phyloP scores from a whole-genome alignment of 2,329 filamentous ascomycete genomes.

The Colletotrichum paranaense region DNA sequence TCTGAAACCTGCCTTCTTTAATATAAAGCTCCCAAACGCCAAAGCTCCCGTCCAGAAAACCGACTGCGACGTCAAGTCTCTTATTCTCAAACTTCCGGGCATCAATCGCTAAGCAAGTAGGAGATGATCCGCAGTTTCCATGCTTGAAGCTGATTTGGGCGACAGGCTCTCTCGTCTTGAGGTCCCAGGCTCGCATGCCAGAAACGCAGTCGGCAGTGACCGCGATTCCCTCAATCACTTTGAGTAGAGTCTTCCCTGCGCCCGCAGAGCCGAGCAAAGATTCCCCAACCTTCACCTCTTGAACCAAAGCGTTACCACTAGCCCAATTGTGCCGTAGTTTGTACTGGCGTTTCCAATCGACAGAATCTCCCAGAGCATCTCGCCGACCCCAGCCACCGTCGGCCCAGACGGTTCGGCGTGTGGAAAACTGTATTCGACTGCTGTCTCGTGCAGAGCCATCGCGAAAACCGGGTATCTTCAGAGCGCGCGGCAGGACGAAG shows the following conservation, averaged over 20 bases:
- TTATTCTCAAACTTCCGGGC: constrained; percentile 55
- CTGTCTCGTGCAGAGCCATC: constrained; percentile 45
- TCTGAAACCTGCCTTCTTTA: constrained; percentile 53
- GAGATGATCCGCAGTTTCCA: constrained; percentile 45
- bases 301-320: constrained; percentile 81
- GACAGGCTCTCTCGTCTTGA: constrained; percentile 71
- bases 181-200: constrained; percentile 83
- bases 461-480: constrained; percentile 76
- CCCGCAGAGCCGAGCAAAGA: constrained; percentile 45
- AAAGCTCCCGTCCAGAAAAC: constrained; percentile 79
- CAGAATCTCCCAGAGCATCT: constrained; percentile 66
- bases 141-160: constrained; percentile 56
- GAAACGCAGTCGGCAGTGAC: constrained; percentile 77
- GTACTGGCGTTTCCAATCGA: constrained; percentile 91
- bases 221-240: constrained; percentile 80
- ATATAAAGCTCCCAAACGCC: constrained; percentile 73
- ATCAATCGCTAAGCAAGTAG: constrained; percentile 76
- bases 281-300: constrained; percentile 74
- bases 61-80: constrained; percentile 71
- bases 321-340: constrained; percentile 93
- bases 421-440: constrained; percentile 57
- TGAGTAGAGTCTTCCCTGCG: constrained; percentile 75
- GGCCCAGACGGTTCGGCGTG: constrained; percentile 56
- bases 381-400: constrained; percentile 52
- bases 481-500: constrained; percentile 85